phyloP scores from a whole-genome alignment of 163 green algal species.

The Trebouxiophyceae sp. region DNA sequence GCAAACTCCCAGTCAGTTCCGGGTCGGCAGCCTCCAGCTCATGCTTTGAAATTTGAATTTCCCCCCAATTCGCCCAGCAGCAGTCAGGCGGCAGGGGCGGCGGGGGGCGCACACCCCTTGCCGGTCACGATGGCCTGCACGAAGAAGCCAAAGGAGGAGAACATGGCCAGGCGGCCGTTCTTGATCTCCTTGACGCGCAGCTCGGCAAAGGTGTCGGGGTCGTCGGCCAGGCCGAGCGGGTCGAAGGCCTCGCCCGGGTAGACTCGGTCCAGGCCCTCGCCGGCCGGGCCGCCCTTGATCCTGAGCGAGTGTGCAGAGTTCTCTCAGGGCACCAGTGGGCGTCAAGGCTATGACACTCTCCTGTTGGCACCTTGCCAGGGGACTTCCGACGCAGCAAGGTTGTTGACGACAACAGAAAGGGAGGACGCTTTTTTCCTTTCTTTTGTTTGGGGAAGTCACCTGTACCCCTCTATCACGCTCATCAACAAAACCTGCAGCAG shows the following conservation, averaged over 20 bases:
- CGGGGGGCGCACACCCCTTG: slow-evolving; percentile 32
- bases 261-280: slow-evolving; percentile 49
- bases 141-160: slow-evolving; percentile 23
- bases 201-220: slow-evolving; percentile 63
- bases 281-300: slow-evolving; percentile 43
- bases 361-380: no score
- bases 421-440: no score
- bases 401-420: no score
- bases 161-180: slow-evolving; percentile 59
- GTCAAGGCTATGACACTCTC: no score
- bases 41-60: no score
- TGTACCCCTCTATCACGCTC: slow-evolving; percentile 64
- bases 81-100: slow-evolving; percentile 36
- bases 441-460: no score
- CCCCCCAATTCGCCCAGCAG: no score
- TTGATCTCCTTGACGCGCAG: slow-evolving; percentile 86
- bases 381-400: no score
- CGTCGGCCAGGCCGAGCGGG: slow-evolving; percentile 67
- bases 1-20: no score
- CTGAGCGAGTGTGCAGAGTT: no score
- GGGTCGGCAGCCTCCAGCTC: no score
- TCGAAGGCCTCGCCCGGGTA: slow-evolving; percentile 59
- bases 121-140: slow-evolving; percentile 33
- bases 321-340: no score
- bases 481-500: slow-evolving; percentile 70